Evolutionary conservation across 306 rosid species (phyloP), one percentile per base, ranked within the genome.

Genomic region (Lathyrus oleraceus): DNA sequence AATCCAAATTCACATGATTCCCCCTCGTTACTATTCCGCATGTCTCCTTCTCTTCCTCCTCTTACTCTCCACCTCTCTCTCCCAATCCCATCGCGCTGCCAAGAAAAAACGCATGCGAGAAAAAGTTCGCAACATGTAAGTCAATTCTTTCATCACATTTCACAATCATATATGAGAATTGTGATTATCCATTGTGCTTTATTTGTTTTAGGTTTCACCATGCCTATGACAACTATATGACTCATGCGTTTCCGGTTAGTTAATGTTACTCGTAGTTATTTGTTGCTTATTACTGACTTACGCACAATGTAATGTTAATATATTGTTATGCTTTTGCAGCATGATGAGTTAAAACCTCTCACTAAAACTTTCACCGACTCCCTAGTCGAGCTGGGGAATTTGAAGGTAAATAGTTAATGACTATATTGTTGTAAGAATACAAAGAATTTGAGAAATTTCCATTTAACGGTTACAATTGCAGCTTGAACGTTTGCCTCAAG

Each of bases 211-310:
- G 96, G 98, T 94, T 94, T 82, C 89, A 88, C 74, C 98, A 94
- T 75, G 98, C 97, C 0, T 88, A 94, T 77, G 96, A 88, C 84
- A 94, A 91, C 85, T 88, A 94, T 76, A 91, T 94, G 97, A 77
- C 64, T 69, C 72, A 94, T 77, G 95, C 96, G 56, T 94, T 94
- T 86, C 99, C 96, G 90, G 99, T 94, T 61, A 65, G 97, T 73
- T 40, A 32, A 28, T 76, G 19, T 60, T 52, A 45, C 56, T 73
- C 54, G 12, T n/a, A n/a, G n/a, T 25, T 65, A 6, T 65, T 69
- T 70, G 8, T 47, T 72, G 32, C 42, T 13, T 76, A 49, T 72
- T 73, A 35, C 39, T 35, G 7, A 35, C 39, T 35, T 32, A 23
- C 32, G 32, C 4, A 42, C 23, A 38, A 21, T 51, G 23, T 81